Evolutionary conservation across 2,329 filamentous ascomycete species (phyloP).

Genomic region (Penicillium sp.): DNA sequence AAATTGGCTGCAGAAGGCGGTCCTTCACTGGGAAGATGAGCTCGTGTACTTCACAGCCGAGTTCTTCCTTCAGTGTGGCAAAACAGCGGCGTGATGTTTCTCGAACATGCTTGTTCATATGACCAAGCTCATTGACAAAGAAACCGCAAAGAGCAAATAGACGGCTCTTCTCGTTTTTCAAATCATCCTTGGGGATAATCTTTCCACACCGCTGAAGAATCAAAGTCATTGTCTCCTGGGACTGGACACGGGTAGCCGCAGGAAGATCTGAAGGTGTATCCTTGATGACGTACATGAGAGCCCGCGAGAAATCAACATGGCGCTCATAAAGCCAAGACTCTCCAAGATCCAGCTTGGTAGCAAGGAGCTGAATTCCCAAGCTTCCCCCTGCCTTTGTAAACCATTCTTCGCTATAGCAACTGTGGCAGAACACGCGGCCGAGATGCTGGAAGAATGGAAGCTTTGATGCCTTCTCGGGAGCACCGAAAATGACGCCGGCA

Average conservation of each 20-base stretch:
- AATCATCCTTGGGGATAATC: slow-evolving; percentile 75
- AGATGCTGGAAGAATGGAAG: slow-evolving; percentile 84
- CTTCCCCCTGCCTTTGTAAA: slow-evolving; percentile 95
- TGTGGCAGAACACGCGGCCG: slow-evolving; percentile 82
- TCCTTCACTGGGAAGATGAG: slow-evolving; percentile 88
- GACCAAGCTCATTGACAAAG: slow-evolving; percentile 83
- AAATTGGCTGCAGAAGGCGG: slow-evolving; percentile 83
- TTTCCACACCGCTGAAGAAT: slow-evolving; percentile 78
- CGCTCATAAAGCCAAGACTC: slow-evolving; percentile 78
- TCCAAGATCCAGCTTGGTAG: slow-evolving; percentile 80
- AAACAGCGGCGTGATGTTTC: slow-evolving; percentile 81
- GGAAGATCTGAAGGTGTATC: slow-evolving; percentile 95
- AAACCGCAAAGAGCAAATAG: slow-evolving; percentile 77
- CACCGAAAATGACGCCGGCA: slow-evolving; percentile 75
- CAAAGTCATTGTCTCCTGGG: slow-evolving; percentile 78
- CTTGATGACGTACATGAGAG: slow-evolving; percentile 96
- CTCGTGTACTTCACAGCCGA: slow-evolving; percentile 79
- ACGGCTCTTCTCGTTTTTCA: slow-evolving; percentile 64
- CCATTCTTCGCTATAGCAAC: slow-evolving; percentile 97
- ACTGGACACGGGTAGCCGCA: slow-evolving; percentile 79
- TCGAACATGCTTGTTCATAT: slow-evolving; percentile 94
- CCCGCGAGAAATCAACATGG: slow-evolving; percentile 83
- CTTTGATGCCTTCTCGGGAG: slow-evolving; percentile 66
- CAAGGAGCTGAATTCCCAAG: slow-evolving; percentile 82
- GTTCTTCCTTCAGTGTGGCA: slow-evolving; percentile 74